phyloP scores from a whole-genome alignment of 371 early-diverging fungal genomes.

The Spiromyces aspiralis region DNA sequence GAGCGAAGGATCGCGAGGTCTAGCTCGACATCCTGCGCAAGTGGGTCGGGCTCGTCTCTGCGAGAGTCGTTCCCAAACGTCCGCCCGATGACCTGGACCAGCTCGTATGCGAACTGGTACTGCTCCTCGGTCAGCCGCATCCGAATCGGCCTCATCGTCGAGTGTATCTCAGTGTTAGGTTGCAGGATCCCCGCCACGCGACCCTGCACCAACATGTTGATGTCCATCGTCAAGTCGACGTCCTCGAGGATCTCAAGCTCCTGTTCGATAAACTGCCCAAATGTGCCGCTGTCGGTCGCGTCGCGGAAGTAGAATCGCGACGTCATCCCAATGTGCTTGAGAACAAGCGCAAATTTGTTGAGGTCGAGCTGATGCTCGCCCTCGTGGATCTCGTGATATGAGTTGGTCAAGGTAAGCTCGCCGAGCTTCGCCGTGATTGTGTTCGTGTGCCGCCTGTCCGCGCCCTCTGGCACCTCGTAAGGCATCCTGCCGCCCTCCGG shows the following conservation, averaged over 20 bases:
- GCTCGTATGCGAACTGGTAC: constrained; percentile 51
- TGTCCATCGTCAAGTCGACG: constrained; percentile 52
- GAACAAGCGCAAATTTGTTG: constrained; percentile 29
- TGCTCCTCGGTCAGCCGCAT: constrained; percentile 66
- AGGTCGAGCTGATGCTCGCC: constrained; percentile 19
- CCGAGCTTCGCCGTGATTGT: constrained; percentile 69
- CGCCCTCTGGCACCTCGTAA: constrained; percentile 1
- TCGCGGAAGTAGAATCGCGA: constrained; percentile 13
- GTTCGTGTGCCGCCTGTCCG: constrained; percentile 18
- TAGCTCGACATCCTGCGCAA: not conserved
- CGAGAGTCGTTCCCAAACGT: constrained; percentile 31
- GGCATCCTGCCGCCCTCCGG: constrained; percentile 42
- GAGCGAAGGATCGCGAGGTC: not conserved
- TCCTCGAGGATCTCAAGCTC: constrained; percentile 63
- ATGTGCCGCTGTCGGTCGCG: constrained; percentile 9
- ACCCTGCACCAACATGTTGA: constrained; percentile 21
- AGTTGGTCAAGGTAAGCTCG: constrained; percentile 63
- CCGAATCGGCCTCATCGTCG: constrained; percentile 56
- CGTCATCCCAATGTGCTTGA: constrained; percentile 43
- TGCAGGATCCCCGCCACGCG: constrained; percentile 17
- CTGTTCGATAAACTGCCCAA: constrained; percentile 23
- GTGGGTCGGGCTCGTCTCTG: not conserved
- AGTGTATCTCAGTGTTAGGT: constrained; percentile 37
- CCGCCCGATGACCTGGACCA: constrained; percentile 37
- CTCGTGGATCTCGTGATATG: constrained; percentile 31